These are phyloP conservation scores for Huntiella moniliformis DNA, from an alignment of 2,329 filamentous ascomycete species.

Conservation along the genomic window DNA sequence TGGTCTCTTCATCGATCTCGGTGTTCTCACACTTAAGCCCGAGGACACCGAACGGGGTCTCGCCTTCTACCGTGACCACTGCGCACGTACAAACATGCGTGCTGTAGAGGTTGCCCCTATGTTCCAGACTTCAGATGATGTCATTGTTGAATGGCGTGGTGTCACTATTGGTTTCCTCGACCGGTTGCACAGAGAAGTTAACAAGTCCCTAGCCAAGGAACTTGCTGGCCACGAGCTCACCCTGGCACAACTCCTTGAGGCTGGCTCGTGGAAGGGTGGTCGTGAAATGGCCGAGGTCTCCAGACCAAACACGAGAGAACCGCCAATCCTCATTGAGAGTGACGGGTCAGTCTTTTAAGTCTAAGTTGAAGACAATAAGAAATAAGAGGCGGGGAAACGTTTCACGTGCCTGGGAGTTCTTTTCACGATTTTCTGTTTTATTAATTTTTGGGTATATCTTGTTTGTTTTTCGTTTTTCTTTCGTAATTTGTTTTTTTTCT, in stretches of 20 bases:
- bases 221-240: slow-evolving; percentile 54
- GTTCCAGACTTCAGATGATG: slow-evolving; percentile 40
- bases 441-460: neutral
- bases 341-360: slow-evolving; percentile 89
- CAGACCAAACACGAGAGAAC: slow-evolving; percentile 86
- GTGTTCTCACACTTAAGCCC: slow-evolving; percentile 57
- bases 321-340: slow-evolving; percentile 87
- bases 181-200: slow-evolving; percentile 30
- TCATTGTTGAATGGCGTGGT: slow-evolving; percentile 47
- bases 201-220: slow-evolving; percentile 43
- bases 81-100: slow-evolving; percentile 49
- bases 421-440: neutral
- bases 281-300: slow-evolving; percentile 92
- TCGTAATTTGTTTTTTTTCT: neutral
- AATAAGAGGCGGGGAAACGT: neutral
- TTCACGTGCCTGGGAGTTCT: neutral
- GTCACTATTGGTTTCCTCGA: slow-evolving; percentile 43
- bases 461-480: no score
- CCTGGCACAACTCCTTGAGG: slow-evolving; percentile 79
- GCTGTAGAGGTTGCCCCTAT: slow-evolving; percentile 35
- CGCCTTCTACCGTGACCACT: slow-evolving; percentile 43
- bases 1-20: slow-evolving; percentile 69
- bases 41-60: slow-evolving; percentile 53
- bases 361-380: neutral
- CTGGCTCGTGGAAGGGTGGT: slow-evolving; percentile 96